Evolutionary conservation across 2,329 filamentous ascomycete species (phyloP).

Genomic region (Helminthosporium solani): DNA sequence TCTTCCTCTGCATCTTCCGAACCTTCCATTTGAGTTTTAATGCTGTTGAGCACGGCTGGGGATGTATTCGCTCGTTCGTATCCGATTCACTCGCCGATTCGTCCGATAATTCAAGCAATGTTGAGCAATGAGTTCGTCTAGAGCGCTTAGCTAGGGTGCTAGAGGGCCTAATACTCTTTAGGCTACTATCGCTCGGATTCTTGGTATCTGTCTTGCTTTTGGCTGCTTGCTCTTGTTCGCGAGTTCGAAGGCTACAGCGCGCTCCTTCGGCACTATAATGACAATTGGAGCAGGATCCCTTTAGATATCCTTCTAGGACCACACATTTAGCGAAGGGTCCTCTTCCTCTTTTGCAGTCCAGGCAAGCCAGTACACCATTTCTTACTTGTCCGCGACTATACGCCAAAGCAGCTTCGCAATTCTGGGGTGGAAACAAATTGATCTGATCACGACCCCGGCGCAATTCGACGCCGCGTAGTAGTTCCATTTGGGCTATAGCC

Average conservation of each 20-base stretch:
- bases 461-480: conserved; percentile 4
- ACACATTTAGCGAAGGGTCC: conserved; percentile 2
- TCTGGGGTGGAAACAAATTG: conserved; percentile 3
- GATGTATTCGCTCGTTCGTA: conserved; percentile 10
- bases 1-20: conserved; percentile 11
- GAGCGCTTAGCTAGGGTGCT: conserved; percentile 6
- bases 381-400: conserved; percentile 3
- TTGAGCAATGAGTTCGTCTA: conserved; percentile 1
- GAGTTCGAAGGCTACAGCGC: conserved; percentile 6
- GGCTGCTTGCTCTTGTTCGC: conserved; percentile 5
- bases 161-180: conserved; percentile 3
- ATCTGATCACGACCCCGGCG: neutral
- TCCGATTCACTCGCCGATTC: conserved; percentile 4
- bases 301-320: conserved; percentile 5
- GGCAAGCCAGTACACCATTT: conserved; percentile 4
- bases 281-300: conserved; percentile 4
- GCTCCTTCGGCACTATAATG: conserved; percentile 7
- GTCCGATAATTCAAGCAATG: conserved; percentile 7
- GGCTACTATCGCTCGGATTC: conserved; percentile 4
- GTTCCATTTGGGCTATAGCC: conserved; percentile 3
- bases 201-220: conserved; percentile 7
- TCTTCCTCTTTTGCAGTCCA: conserved; percentile 4
- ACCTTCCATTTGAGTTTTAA: conserved; percentile 9
- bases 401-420: conserved; percentile 5
- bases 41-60: conserved; percentile 7